phyloP scores from a whole-genome alignment of 306 rosid genomes.

The Prunus kanzakura region DNA sequence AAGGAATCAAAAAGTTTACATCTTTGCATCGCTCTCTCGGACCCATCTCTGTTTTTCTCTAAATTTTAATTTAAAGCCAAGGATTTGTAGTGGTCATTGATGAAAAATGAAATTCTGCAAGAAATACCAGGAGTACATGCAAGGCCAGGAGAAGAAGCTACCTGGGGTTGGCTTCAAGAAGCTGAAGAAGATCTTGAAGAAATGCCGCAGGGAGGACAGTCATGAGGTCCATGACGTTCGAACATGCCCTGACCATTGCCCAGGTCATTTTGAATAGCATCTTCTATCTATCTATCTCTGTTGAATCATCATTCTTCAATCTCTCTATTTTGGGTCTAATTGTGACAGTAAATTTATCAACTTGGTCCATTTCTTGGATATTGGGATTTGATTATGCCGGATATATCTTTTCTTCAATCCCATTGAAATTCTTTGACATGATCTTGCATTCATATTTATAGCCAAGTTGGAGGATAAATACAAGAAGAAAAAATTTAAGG shows the following conservation, averaged over 20 bases:
- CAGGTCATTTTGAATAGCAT: slow-evolving; percentile 39
- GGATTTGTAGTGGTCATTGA: slow-evolving; percentile 2
- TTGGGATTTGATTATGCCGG: background rate
- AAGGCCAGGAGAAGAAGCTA: slow-evolving; percentile 63
- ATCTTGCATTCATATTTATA: background rate
- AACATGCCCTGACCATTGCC: slow-evolving; percentile 65
- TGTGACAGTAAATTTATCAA: background rate
- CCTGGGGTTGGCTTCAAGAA: slow-evolving; percentile 85
- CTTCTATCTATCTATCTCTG: background rate
- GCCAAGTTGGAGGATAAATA: background rate
- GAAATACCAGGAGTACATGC: slow-evolving; percentile 79
- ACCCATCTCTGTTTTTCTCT: background rate
- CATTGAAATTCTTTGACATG: background rate
- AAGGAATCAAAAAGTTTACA: too few relatives aligned
- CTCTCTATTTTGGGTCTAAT: background rate
- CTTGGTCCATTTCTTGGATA: background rate
- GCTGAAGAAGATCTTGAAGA: slow-evolving; percentile 85
- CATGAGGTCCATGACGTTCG: slow-evolving; percentile 20
- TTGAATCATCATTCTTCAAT: too few relatives aligned
- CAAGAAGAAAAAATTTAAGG: background rate
- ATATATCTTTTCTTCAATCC: background rate
- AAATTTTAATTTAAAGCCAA: background rate
- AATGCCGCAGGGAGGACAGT: slow-evolving; percentile 44
- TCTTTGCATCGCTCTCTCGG: background rate
- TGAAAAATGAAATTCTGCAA: slow-evolving; percentile 89